These are phyloP conservation scores for Metschnikowia reukaufii DNA, from an alignment of 805 yeast species.

Conservation along the genomic window DNA sequence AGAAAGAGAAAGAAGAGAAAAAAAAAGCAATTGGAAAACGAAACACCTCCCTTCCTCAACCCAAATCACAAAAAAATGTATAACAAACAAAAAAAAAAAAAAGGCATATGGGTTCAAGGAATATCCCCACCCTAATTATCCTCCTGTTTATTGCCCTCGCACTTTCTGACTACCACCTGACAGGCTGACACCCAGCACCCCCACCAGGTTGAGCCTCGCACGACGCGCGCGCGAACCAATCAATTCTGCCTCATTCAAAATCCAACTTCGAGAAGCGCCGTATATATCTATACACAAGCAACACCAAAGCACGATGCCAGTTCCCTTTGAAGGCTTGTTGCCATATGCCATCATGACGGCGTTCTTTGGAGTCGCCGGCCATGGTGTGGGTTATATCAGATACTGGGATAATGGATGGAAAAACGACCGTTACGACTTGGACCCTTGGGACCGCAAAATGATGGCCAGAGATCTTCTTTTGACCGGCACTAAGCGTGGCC, in stretches of 20 bases:
- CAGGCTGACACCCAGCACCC: too few relatives aligned
- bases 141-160: neutral
- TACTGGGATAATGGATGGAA: conserved; percentile 53
- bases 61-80: too few relatives aligned
- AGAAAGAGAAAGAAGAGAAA: too few relatives aligned
- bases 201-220: conserved; percentile 12
- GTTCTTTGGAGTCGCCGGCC: conserved; percentile 46
- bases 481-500: conserved; percentile 74
- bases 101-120: neutral
- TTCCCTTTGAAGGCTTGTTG: conserved; percentile 48
- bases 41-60: too few relatives aligned
- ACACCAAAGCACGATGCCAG: conserved; percentile 37
- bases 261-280: neutral
- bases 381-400: conserved; percentile 45
- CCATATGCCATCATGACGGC: conserved; percentile 48
- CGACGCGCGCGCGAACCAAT: conserved; percentile 23
- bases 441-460: conserved; percentile 44
- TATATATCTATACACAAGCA: neutral
- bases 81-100: too few relatives aligned
- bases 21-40: too few relatives aligned
- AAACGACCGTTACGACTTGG: conserved; percentile 45
- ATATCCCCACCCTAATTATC: neutral
- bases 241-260: conserved; percentile 13
- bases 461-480: conserved; percentile 75
- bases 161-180: too few relatives aligned